These are phyloP conservation scores for Penicillium ochrochloron DNA, from an alignment of 495 filamentous ascomycete genomes.

Conservation along the genomic window DNA sequence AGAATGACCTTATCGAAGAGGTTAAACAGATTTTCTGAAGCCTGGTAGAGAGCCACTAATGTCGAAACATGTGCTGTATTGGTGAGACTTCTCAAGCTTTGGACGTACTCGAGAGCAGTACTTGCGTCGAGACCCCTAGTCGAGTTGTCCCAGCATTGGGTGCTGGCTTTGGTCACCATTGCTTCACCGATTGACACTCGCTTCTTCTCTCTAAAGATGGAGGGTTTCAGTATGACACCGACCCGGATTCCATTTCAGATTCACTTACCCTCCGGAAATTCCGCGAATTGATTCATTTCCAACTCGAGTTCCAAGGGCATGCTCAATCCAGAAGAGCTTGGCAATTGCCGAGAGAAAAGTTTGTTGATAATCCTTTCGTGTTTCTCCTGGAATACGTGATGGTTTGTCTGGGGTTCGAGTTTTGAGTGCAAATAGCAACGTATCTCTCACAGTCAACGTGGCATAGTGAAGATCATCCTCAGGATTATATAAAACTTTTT, in stretches of 20 bases:
- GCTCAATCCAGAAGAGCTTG: conserved; percentile 79
- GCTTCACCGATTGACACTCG: conserved; percentile 72
- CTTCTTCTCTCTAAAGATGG: conserved; percentile 60
- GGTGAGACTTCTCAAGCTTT: conserved; percentile 63
- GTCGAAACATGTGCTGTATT: conserved; percentile 66
- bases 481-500: conserved; percentile 62
- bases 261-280: conserved; percentile 62
- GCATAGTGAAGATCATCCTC: conserved; percentile 81
- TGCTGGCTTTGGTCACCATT: conserved; percentile 66
- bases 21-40: conserved; percentile 69
- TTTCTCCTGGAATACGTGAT: conserved; percentile 62
- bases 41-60: conserved; percentile 71
- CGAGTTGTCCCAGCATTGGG: conserved; percentile 72
- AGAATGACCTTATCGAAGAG: conserved; percentile 74
- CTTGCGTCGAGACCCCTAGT: conserved; percentile 70
- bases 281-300: conserved; percentile 70
- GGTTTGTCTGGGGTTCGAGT: conserved; percentile 68
- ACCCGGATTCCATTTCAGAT: neutral
- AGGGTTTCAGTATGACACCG: neutral
- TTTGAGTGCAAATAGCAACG: conserved; percentile 71
- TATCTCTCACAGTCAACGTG: conserved; percentile 70
- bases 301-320: conserved; percentile 68
- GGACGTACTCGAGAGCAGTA: conserved; percentile 69
- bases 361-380: conserved; percentile 62
- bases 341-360: conserved; percentile 72